Base-by-base conservation (phyloP, 805 yeast genomes). In the Candida yuanshanica region DNA sequence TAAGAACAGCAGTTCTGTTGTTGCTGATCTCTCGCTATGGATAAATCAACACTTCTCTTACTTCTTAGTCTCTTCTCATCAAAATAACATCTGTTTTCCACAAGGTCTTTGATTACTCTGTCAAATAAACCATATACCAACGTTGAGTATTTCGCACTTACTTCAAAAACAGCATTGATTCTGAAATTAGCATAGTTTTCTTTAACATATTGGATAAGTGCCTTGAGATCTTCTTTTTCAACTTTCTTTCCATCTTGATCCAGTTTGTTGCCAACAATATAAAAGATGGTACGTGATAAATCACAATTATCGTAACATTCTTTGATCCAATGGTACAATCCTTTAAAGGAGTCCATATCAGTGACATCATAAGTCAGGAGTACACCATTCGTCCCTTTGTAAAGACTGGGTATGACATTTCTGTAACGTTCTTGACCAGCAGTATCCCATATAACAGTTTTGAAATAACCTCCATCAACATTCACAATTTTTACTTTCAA, bases 341-440 rank as follows among this genome's bases (percentile, higher is more conserved):
- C 64, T 9, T 62, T 50, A 44, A 72, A 69, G 13, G 70, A 60
- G 20, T 54, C 50, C 20, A 46, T 45, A 42, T 63, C 62, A n/a
- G 69, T 62, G 9, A 70, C 66, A 48, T 72, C 77, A 53, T 69
- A 72, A 1, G 68, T 63, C 20, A 72, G 44, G 12, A 72, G 49
- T 10, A 72, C 60, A 4, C 75, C 76, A 39, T 71, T 65, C 7
- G 75, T 66, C n/a, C 69, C 70, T 51, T 68, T 65, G 49, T 70
- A 71, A 21, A 71, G 42, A 4, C 69, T 60, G 7, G 75, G 73
- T 31, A 69, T 65, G 6, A 70, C 69, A 35, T 71, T 69, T 45
- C 72, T 58, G 44, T 67, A 72, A 38, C 75, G 56, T 48, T 71
- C 75, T 53, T 71, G 75, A 4, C 77, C 77, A 4, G 77, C 77